Conservation (phyloP, 129 eudicot genomes). For the Glebionis coronaria region DNA sequence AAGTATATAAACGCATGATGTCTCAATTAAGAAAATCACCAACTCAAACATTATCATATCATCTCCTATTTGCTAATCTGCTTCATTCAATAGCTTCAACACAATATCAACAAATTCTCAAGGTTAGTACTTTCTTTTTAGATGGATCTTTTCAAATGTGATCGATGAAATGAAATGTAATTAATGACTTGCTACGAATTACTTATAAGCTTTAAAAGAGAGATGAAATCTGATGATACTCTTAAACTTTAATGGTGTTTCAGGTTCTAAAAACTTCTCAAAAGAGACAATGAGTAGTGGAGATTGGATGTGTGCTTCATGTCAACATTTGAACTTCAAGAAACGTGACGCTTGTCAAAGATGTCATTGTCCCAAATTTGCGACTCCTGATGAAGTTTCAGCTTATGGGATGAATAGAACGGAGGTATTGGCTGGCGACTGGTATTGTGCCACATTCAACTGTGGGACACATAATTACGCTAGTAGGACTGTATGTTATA, state of each 20-base stretch:
- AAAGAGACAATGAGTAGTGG: not conserved
- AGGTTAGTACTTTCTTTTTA: slow-evolving; percentile 37
- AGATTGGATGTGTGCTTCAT: too few species aligned
- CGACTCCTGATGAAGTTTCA: too few species aligned
- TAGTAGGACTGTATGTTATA: too few species aligned
- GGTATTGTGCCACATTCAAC: too few species aligned
- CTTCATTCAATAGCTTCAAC: slow-evolving; percentile 9
- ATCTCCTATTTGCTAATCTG: slow-evolving; percentile 30
- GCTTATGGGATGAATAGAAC: too few species aligned
- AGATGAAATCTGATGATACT: not conserved
- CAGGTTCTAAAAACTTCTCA: slow-evolving; percentile 30
- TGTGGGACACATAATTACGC: too few species aligned
- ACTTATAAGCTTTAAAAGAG: not conserved
- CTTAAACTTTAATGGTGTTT: not conserved
- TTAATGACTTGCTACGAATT: slow-evolving; percentile 4
- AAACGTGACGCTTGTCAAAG: too few species aligned
- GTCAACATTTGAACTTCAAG: too few species aligned
- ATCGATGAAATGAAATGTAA: slow-evolving; percentile 9
- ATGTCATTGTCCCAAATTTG: too few species aligned
- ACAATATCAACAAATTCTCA: slow-evolving; percentile 15
- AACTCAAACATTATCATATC: slow-evolving; percentile 27
- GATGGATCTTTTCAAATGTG: not conserved
- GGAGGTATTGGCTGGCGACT: too few species aligned
- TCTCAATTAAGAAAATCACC: slow-evolving; percentile 46
- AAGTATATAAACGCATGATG: slow-evolving; percentile 53